A percentile compares a stretch with the other conserved stretches of the same genome.
Evolutionary conservation across 2,329 filamentous ascomycete genomes (phyloP).

Genomic region (Thermothelomyces thermophilus): DNA sequence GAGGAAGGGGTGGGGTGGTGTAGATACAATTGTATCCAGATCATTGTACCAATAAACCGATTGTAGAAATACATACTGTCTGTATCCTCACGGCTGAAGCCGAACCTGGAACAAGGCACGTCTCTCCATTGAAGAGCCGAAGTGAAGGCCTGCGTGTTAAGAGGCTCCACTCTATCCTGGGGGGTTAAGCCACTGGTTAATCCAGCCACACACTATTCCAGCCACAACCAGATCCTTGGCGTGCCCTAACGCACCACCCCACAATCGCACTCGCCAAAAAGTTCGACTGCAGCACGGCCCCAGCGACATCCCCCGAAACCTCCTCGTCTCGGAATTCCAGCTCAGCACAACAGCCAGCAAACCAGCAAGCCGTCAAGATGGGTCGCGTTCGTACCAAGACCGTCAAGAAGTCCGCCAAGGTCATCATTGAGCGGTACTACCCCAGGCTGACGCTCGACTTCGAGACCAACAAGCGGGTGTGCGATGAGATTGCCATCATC

Average conservation of each 20-base stretch:
- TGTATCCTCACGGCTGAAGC: too few relatives aligned
- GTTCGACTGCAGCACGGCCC: constrained; percentile 1
- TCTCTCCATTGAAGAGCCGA: too few relatives aligned
- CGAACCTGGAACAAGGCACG: too few relatives aligned
- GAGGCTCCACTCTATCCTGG: background rate
- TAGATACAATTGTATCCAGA: background rate
- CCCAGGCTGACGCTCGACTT: constrained; percentile 96
- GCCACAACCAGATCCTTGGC: constrained; percentile 9
- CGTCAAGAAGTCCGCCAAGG: constrained; percentile 82
- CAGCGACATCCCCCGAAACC: constrained; percentile 15
- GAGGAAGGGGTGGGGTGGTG: background rate
- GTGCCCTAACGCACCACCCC: constrained; percentile 24
- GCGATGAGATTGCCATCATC: constrained; percentile 99
- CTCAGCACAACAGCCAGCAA: constrained; percentile 28
- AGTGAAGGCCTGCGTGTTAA: too few relatives aligned
- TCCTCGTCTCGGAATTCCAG: constrained; percentile 19
- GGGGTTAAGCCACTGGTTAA: background rate
- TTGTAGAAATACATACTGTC: background rate
- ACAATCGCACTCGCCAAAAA: constrained; percentile 20
- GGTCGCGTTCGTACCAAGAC: constrained; percentile 66
- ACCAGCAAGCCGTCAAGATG: constrained; percentile 53
- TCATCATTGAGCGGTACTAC: constrained; percentile 99
- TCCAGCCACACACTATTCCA: background rate
- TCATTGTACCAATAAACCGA: constrained; percentile 12
- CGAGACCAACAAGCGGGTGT: constrained; percentile 92